Conservation (phyloP, 2,329 filamentous ascomycete species). For the Claviceps monticola region DNA sequence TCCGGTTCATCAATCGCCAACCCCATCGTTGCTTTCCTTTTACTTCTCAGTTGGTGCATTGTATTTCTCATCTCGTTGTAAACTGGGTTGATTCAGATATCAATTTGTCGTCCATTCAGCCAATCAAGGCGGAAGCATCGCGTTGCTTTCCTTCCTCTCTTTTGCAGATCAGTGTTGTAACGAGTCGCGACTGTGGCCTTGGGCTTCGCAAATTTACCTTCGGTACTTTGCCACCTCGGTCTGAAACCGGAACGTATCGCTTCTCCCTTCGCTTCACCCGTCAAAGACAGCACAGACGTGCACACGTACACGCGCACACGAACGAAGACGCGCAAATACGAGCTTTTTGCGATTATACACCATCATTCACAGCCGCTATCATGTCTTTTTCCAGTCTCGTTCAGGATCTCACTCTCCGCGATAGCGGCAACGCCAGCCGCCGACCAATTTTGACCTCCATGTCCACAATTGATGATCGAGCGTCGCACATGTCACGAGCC, state of each 20-base stretch:
- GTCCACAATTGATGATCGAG: slow-evolving; percentile 44
- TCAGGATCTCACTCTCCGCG: slow-evolving; percentile 48
- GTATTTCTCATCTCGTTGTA: too few species aligned
- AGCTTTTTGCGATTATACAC: not conserved
- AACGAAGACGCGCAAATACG: not conserved
- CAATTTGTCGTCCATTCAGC: too few species aligned
- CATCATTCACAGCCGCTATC: slow-evolving; percentile 1
- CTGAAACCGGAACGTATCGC: too few species aligned
- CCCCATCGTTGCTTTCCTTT: too few species aligned
- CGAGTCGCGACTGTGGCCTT: not conserved
- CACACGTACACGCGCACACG: not conserved
- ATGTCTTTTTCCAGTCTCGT: slow-evolving; percentile 59
- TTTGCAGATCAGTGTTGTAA: not conserved
- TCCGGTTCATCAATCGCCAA: too few species aligned
- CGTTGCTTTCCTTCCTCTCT: not conserved
- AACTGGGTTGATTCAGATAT: too few species aligned
- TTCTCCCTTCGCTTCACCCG: not conserved
- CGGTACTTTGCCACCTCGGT: too few species aligned
- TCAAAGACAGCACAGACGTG: not conserved
- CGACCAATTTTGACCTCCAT: slow-evolving; percentile 32
- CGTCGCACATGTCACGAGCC: slow-evolving; percentile 47
- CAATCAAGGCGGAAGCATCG: not conserved
- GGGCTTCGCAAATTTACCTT: slow-evolving; percentile 1
- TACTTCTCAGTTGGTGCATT: too few species aligned
- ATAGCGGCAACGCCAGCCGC: slow-evolving; percentile 31